phyloP scores from a whole-genome alignment of 371 early-diverging fungal species.

The Apophysomyces sp. region DNA sequence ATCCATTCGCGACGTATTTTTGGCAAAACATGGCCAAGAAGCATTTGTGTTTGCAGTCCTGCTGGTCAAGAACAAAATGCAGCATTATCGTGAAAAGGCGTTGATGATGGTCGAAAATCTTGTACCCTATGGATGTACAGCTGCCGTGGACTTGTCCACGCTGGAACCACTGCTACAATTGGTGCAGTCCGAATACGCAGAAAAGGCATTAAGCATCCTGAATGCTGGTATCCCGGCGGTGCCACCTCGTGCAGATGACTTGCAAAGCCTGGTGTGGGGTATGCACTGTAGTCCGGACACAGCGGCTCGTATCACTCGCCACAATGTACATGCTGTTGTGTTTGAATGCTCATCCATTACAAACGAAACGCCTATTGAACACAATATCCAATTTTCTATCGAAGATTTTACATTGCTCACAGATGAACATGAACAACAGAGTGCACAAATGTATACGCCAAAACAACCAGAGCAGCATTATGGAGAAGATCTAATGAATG shows the following conservation, averaged over 20 bases:
- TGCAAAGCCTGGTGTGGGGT: not conserved
- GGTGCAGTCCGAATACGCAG: constrained; percentile 64
- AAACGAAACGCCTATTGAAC: constrained; percentile 40
- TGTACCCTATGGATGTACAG: constrained; percentile 38
- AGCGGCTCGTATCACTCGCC: constrained; percentile 38
- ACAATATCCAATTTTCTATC: constrained; percentile 46
- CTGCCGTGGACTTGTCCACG: constrained; percentile 43
- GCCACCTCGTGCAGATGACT: constrained; percentile 7
- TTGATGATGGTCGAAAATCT: constrained; percentile 65
- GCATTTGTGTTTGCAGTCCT: constrained; percentile 64
- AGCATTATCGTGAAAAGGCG: constrained; percentile 64
- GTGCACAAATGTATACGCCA: not conserved
- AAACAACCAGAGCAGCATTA: constrained; percentile 10
- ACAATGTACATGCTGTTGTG: constrained; percentile 54
- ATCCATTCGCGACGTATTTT: constrained; percentile 64
- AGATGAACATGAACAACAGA: constrained; percentile 22
- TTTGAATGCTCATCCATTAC: constrained; percentile 50
- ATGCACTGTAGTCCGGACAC: constrained; percentile 2
- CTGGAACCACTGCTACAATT: constrained; percentile 54
- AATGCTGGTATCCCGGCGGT: constrained; percentile 61
- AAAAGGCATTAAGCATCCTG: constrained; percentile 67
- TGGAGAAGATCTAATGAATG: constrained; percentile 54
- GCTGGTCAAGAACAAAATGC: constrained; percentile 62
- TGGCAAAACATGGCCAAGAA: constrained; percentile 60
- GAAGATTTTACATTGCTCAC: constrained; percentile 48